Conservation (phyloP, 495 filamentous ascomycete genomes). For the Podospora australis region DNA sequence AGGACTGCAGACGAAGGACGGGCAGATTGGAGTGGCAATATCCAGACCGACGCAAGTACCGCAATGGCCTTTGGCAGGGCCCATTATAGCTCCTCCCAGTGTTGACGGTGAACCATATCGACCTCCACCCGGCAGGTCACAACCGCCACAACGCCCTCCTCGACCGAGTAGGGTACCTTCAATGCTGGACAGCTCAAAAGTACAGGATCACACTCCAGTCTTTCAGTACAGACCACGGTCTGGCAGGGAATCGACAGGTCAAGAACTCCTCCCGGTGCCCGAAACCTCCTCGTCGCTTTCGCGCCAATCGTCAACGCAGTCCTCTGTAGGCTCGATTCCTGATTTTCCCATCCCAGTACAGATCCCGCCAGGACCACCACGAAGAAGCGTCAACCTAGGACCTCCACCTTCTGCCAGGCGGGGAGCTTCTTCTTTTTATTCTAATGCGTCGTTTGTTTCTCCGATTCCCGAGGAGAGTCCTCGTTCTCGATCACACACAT, state of each 20-base stretch:
- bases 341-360: slow-evolving; percentile 52
- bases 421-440: slow-evolving; percentile 68
- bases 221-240: slow-evolving; percentile 46
- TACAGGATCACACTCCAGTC: slow-evolving; percentile 43
- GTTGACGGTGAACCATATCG: slow-evolving; percentile 36
- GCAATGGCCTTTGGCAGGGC: slow-evolving; percentile 49
- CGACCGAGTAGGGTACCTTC: slow-evolving; percentile 55
- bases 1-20: slow-evolving; percentile 34
- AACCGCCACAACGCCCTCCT: slow-evolving; percentile 61
- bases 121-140: slow-evolving; percentile 45
- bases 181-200: slow-evolving; percentile 43
- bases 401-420: slow-evolving; percentile 63
- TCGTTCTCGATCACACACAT: slow-evolving; percentile 54
- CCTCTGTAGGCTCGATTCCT: slow-evolving; percentile 53
- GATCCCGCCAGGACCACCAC: slow-evolving; percentile 30
- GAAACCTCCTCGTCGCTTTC: slow-evolving; percentile 36
- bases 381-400: slow-evolving; percentile 52
- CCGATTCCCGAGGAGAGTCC: slow-evolving; percentile 81
- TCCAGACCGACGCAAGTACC: slow-evolving; percentile 46
- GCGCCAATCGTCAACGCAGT: slow-evolving; percentile 48
- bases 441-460: slow-evolving; percentile 68
- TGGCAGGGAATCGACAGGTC: slow-evolving; percentile 21
- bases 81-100: slow-evolving; percentile 33
- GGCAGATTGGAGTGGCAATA: slow-evolving; percentile 42
- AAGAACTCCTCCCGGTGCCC: slow-evolving; percentile 25